Base-by-base conservation (phyloP, 768 basidiomycete species). In the Auriculariales sp. region DNA sequence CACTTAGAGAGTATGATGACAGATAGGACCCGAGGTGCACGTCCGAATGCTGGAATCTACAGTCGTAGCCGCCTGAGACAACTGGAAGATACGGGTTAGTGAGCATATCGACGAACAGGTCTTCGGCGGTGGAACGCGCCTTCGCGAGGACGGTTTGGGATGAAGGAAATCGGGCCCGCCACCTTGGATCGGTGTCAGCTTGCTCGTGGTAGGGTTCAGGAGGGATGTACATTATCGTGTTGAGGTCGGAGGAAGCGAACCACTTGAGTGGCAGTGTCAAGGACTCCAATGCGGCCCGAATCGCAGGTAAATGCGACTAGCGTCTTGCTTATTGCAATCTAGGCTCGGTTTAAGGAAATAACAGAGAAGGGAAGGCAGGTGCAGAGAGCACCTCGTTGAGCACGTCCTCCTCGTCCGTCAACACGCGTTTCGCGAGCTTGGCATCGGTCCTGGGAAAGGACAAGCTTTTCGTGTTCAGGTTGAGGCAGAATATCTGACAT, bases 21-120 rank as follows among this genome's bases (percentile, higher is more conserved):
- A 85, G 63, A 5, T 75, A 46, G 27, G 65, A 74, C 27, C 75
- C 71, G 62, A 76, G 76, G 12, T 57, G 55, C 51, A 73, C 73
- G 56, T 88, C 83, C 57, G 77, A 80, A 57, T 90, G 87, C 12
- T 83, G 59, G 24, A 90, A 56, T 3, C 69, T 64, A 33, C 70
- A 74, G 55, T 91, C 88, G 57, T 83, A 89, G 2, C 87, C 87
- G 4, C 78, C 85, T 52, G 81, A 86, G 22, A 91, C 70, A 11
- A 87, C 55, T 56, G 29, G 17, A 12, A n/a, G 24, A 48, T 19
- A 32, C 28, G 49, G 27, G 4, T n/a, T 19, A 5, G 25, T 24
- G 10, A 42, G 39, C 15, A 32, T 7, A 4, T 6, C 33, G 25
- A 28, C 31, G 49, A 33, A 28, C 17, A 24, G n/a, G 24, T 4